Evolutionary conservation across 169 alveolate genomes (phyloP), one percentile per base, ranked within the genome.

Genomic region (Cryptosporidium sp.): DNA sequence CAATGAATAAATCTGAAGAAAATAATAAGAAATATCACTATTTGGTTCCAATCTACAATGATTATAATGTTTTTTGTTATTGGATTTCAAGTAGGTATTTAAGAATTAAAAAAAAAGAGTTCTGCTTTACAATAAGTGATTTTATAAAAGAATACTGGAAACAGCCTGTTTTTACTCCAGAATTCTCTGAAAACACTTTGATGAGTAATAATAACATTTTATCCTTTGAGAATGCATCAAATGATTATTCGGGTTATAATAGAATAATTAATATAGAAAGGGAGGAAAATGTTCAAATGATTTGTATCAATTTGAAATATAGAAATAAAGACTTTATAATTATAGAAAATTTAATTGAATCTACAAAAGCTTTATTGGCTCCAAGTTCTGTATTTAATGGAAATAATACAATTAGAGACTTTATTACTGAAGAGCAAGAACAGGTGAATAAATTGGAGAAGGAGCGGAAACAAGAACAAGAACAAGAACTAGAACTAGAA

Each of bases 81-180:
- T 80, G 89, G 89, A 80, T 65, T 10, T 80, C 89, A 14, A 80
- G 67, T n/a, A 80, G 44, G 29, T 65, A 44, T 44, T 45, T 80
- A 10, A 58, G 26, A 44, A 8, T 80, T 31, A 80, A 21, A 60
- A 61, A 62, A 6, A 58, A 39, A 6, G 89, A 80, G 33, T 14
- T 80, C 3, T 31, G 51, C 10, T 60, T 80, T 45, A 37, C 73
- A 21, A 80, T 80, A 9, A 62, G 73, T 62, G 35, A 61, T 29
- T 80, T 60, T 16, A 67, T 80, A 45, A 80, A 80, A 31, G 80
- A 80, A n/a, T 80, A 80, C 37, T 80, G 89, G 89, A 80, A 80
- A 23, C 29, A 39, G 12, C 89, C 73, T n/a, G 48, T 44, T 33
- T 18, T 62, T 12, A 29, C 12, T n/a, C 67, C 10, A 26, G 89